Evolutionary conservation across 2,329 filamentous ascomycete species (phyloP).

Genomic region (Huntiella moniliformis): DNA sequence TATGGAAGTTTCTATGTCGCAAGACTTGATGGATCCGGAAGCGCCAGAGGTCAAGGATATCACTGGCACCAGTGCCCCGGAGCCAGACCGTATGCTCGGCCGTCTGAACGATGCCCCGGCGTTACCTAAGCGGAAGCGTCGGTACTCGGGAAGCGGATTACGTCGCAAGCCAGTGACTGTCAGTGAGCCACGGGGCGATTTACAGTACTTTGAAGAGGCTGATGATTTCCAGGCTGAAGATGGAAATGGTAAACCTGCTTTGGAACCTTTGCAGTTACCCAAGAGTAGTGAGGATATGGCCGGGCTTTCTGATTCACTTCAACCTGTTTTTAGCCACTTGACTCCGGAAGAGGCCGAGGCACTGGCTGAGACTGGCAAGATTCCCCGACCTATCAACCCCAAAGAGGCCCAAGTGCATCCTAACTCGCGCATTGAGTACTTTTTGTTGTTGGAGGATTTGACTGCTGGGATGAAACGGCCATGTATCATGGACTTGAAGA

Average conservation of each 20-base stretch:
- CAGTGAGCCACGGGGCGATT: constrained; percentile 47
- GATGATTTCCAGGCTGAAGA: constrained; percentile 54
- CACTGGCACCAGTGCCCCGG: constrained; percentile 45
- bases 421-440: constrained; percentile 65
- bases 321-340: constrained; percentile 9
- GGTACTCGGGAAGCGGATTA: constrained; percentile 76
- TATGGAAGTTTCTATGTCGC: neutral
- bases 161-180: constrained; percentile 57
- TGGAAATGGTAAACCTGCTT: neutral
- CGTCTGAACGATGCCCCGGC: constrained; percentile 8
- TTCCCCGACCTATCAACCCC: constrained; percentile 49
- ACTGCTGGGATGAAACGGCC: constrained; percentile 93
- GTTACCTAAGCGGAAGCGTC: constrained; percentile 37
- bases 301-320: neutral
- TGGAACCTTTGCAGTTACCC: too few relatives aligned
- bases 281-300: neutral
- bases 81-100: constrained; percentile 29
- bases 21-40: constrained; percentile 4
- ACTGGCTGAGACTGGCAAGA: constrained; percentile 17
- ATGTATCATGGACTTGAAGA: constrained; percentile 94
- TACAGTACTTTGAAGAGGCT: constrained; percentile 84
- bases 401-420: constrained; percentile 52
- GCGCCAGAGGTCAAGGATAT: constrained; percentile 30
- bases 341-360: constrained; percentile 11
- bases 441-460: constrained; percentile 80